Percentiles rank a stretch among this genome's conserved stretches.
Evolutionary conservation across 805 yeast species (phyloP).

Genomic region (Nakazawaea populi): DNA sequence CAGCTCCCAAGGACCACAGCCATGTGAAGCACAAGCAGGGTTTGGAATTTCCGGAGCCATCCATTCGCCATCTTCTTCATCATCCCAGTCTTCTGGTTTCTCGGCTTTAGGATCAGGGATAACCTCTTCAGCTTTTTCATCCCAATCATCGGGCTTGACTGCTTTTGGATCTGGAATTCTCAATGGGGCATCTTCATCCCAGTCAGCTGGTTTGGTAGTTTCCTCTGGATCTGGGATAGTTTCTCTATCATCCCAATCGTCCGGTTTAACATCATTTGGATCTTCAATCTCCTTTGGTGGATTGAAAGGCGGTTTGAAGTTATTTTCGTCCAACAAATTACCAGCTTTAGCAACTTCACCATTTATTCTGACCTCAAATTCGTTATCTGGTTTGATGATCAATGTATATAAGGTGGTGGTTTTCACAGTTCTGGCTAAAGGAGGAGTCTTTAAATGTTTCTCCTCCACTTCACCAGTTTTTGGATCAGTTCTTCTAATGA

Average conservation of each 20-base stretch:
- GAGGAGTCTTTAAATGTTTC: slow-evolving; percentile 62
- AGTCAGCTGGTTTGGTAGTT: slow-evolving; percentile 70
- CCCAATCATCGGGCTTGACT: slow-evolving; percentile 74
- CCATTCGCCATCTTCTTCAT: slow-evolving; percentile 88
- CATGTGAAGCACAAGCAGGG: slow-evolving; percentile 64
- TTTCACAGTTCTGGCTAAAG: slow-evolving; percentile 54
- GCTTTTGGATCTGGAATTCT: slow-evolving; percentile 64
- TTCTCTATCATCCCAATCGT: slow-evolving; percentile 73
- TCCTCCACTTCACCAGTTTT: slow-evolving; percentile 54
- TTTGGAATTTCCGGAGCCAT: slow-evolving; percentile 61
- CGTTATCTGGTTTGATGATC: slow-evolving; percentile 57
- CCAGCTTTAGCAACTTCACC: slow-evolving; percentile 74
- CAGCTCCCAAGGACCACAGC: slow-evolving; percentile 81
- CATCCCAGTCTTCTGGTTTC: slow-evolving; percentile 82
- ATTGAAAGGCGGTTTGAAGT: slow-evolving; percentile 59
- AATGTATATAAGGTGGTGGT: slow-evolving; percentile 72
- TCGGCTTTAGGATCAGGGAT: slow-evolving; percentile 64
- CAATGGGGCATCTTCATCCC: slow-evolving; percentile 70
- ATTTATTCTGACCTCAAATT: slow-evolving; percentile 75
- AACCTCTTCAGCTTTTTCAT: slow-evolving; percentile 50
- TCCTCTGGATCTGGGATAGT: slow-evolving; percentile 62
- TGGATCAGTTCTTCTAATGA: slow-evolving; percentile 55
- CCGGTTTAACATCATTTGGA: slow-evolving; percentile 57
- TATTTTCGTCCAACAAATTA: slow-evolving; percentile 46
- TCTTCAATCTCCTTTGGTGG: slow-evolving; percentile 65